Base-by-base conservation (phyloP, 495 filamentous ascomycete genomes). In the Penicillium samsonianum region DNA sequence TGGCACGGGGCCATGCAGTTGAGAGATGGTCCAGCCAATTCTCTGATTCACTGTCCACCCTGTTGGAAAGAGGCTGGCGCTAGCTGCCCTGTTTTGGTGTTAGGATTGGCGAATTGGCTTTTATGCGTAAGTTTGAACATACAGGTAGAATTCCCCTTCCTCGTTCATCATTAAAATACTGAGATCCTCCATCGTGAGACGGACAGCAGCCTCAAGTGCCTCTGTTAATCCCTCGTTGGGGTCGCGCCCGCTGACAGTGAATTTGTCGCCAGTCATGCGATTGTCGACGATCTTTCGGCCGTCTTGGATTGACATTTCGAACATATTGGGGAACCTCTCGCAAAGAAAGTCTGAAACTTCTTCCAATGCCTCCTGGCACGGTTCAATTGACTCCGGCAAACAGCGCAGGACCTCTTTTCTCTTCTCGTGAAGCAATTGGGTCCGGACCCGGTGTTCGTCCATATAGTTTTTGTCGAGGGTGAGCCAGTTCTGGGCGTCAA, bases 171-270 rank as follows among this genome's bases (percentile, higher is more conserved):
- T 71, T 40, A 85, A 43, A 45, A 85, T 70, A 56, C 78, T 84
- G 45, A 85, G 70, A 58, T 84, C 82, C 63, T 84, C 82, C 80
- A 82, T 82, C 17, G 78, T 76, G 26, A 84, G 67, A 54, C 78
- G 68, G 7, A 82, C 82, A n/a, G 80, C 82, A 16, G 80, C 70
- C 62, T 85, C 82, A 31, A 85, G 68, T 26, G 81, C 80, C 50
- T 81, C 76, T 14, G 62, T 67, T 11, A 25, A 45, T 19, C 70
- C 61, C 20, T 71, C 64, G 12, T 64, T 60, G 20, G 63, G 31
- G 33, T 63, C 63, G n/a, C 62, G 45, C 12, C 67, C 65, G 1
- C 70, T 63, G 38, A 81, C 64, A 1, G 63, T 37, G 50, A 79
- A 82, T 30, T 63, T 75, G 51, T 85, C 82, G 10, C 72, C 66